Evolutionary conservation across 2,329 filamentous ascomycete genomes (phyloP), one percentile per base, ranked within the genome.

Genomic region (Fusarium sp.): DNA sequence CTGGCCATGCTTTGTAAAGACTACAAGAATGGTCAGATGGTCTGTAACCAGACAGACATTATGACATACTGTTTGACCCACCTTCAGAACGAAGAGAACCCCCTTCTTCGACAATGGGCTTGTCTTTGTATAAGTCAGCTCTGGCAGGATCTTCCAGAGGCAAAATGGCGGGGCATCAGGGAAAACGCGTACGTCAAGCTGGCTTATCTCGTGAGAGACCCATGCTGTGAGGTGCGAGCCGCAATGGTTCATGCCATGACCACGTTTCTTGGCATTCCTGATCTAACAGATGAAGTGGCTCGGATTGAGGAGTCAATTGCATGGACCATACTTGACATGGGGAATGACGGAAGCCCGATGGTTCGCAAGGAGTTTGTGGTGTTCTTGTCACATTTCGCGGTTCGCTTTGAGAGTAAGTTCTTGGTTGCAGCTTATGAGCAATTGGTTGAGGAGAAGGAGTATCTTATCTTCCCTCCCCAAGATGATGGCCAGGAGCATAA

Each of bases 1-100:
- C 89, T 98, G 44, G 92, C 95, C 27, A 97, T 98, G 88, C 94
- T 99, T 69, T 99, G 96, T 88, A 97, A 96, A 78, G 92, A 92
- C 70, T 97, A 97, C 80, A 92, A 91, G 70, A 93, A 96, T 68
- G 96, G 95, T 4, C 95, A 98, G 79, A 91, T 91, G 53, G 95
- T 97, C 14, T 98, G 95, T 78, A 91, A 98, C 73, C 93, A 93
- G 72, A 92, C 92, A 0, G 95, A 97, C 71, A 91, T 98, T 68
- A 95, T 98, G 84, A 90, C 92, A 40, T 95, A 92, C 73, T 98
- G 95, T 77, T 83, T 98, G 43, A 86, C 88, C 8, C 95, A 98
- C 80, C 85, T 98, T 43, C 88, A 89, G 66, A 96, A 98, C 77
- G 89, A 92, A 61, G 92, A 97, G 68, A 98, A 97, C 72, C 92